Evolutionary conservation across 2,329 filamentous ascomycete species (phyloP), one percentile per base, ranked within the genome.

Genomic region (Podosphaera fusca): DNA sequence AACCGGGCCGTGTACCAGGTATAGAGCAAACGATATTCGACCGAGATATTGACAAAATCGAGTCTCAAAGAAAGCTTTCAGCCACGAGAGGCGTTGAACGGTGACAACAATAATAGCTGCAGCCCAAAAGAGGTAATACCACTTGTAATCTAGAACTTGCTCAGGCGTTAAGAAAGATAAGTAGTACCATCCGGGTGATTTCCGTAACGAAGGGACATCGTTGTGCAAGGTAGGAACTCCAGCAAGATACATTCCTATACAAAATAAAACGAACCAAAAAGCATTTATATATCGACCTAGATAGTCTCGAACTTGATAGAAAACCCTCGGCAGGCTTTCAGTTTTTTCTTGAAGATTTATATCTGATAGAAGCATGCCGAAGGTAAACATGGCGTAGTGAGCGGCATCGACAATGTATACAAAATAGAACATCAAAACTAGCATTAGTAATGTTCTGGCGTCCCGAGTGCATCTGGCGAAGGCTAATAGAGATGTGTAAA

Each of bases 121-220:
- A 0, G 79, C 80, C 70, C 74, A 79, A 64, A 81, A 81, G 2
- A 84, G 72, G 64, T 75, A 84, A 67, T 84, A 83, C 79, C 80
- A 84, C 67, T 84, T 84, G 64, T 74, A 75, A 64, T 84, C 78
- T 62, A 73, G 82, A 5, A 81, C 77, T 1, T 80, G 80, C 63
- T 83, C 79, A 0, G 81, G 80, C 59, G 82, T 82, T 58, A 85
- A 69, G 58, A 72, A 74, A 0, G 79, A 64, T 8, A 67, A 56
- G 40, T 62, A 63, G 33, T 64, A 60, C 66, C 66, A 68, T 2
- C 81, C 80, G 0, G 77, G 74, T 14, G 74, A 79, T 31, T 71
- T 70, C 31, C 71, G 68, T 1, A 85, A 67, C 5, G 74, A 66
- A 3, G 72, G 64, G 2, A 79, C 61, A n/a, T 73, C 65, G 4